phyloP scores from a whole-genome alignment of 257 asterid species.

The Solanum etuberosum region DNA sequence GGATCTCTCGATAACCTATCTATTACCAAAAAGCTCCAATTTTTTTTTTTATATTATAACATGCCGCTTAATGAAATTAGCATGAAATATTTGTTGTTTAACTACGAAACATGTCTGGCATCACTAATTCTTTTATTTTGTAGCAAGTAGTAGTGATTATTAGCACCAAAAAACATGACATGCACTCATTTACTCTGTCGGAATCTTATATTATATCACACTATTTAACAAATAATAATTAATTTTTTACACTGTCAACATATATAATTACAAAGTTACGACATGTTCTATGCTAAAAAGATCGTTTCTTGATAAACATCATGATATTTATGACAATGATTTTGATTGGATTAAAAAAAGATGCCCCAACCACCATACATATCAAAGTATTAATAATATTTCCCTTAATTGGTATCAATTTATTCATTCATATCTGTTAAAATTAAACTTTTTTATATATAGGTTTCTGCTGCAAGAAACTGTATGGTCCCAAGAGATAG shows the following conservation, averaged over 20 bases:
- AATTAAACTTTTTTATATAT: neutral
- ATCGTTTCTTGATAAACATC: neutral
- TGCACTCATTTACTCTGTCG: neutral
- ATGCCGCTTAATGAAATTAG: too few relatives aligned
- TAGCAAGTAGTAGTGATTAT: neutral
- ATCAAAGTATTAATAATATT: neutral
- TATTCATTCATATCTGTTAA: neutral
- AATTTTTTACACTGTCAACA: neutral
- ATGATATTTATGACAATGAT: neutral
- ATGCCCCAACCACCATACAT: neutral
- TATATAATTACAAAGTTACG: neutral
- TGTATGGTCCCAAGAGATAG: slow-evolving; percentile 26
- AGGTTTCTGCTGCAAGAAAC: slow-evolving; percentile 10
- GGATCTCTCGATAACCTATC: too few relatives aligned
- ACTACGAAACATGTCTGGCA: too few relatives aligned
- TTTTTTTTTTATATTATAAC: too few relatives aligned
- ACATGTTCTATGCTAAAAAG: neutral
- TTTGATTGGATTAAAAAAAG: neutral
- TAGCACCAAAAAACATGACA: neutral
- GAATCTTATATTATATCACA: too few relatives aligned
- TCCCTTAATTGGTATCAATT: neutral
- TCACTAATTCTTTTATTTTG: too few relatives aligned
- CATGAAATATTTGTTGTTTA: too few relatives aligned
- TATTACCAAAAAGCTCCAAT: too few relatives aligned
- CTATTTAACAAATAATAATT: too few relatives aligned